A percentile compares a stretch with the other conserved stretches of the same genome.
Evolutionary conservation across 208 protist species (phyloP).

Genomic region (Dictyostelium gargantuum): DNA sequence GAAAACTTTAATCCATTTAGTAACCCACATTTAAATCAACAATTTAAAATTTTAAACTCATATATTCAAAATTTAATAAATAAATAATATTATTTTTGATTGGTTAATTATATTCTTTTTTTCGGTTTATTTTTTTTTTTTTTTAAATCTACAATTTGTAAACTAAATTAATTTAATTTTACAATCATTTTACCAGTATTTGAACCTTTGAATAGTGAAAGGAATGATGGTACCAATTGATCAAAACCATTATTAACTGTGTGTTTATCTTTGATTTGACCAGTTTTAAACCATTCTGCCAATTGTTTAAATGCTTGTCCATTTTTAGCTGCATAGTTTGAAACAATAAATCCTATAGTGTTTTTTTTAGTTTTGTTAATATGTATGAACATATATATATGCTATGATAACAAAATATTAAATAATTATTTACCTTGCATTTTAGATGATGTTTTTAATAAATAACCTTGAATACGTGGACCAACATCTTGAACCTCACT

Average conservation of each 20-base stretch:
- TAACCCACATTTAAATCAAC: background rate
- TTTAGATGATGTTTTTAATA: background rate
- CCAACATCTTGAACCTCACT: background rate
- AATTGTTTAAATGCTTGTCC: background rate
- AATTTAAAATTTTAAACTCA: background rate
- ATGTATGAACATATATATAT: no score
- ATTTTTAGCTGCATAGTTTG: background rate
- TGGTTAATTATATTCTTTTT: background rate
- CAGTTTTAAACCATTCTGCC: background rate
- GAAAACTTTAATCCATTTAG: background rate
- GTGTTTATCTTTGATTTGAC: background rate
- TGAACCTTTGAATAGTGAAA: background rate
- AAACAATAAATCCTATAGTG: background rate
- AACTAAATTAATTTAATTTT: background rate
- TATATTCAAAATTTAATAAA: background rate
- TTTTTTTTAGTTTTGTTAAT: background rate
- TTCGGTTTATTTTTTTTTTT: background rate
- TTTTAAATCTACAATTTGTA: no score
- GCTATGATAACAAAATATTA: background rate
- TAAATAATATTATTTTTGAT: no score
- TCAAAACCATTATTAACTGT: background rate
- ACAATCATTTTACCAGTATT: constrained; percentile 30
- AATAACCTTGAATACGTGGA: background rate
- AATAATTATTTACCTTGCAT: no score
- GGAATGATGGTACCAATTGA: background rate